Conservation (phyloP, 2,329 filamentous ascomycete genomes). For the Cladophialophora psammophila region DNA sequence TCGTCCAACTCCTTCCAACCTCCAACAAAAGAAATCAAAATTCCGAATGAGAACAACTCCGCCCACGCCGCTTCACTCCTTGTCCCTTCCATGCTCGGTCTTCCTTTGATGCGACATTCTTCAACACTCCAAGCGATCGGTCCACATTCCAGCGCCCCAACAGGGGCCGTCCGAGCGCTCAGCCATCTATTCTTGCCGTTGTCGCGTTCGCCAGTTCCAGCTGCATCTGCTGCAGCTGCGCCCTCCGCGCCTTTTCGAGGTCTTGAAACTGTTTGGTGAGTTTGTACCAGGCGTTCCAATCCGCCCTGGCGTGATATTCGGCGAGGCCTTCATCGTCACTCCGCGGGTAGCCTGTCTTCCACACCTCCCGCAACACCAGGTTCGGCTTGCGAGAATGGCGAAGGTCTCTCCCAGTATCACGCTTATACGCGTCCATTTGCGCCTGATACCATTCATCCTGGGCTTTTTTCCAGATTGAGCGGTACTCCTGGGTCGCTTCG, state of each 20-base stretch:
- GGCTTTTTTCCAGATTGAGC: no score
- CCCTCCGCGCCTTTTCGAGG: not conserved
- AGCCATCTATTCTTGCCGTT: not conserved
- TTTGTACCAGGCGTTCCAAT: not conserved
- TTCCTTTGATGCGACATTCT: no score
- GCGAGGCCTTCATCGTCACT: not conserved
- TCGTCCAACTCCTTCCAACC: not conserved
- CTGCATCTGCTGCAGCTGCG: not conserved
- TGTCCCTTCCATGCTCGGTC: no score
- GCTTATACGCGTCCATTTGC: no score
- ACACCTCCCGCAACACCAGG: not conserved
- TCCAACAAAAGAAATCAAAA: not conserved
- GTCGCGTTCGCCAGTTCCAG: not conserved
- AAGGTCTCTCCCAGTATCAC: not conserved
- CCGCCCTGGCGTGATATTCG: not conserved
- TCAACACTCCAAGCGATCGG: no score
- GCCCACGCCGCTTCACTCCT: no score
- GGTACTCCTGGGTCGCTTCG: no score
- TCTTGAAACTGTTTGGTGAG: not conserved
- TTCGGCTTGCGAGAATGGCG: no score
- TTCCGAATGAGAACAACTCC: not conserved
- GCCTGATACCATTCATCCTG: no score
- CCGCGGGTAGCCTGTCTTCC: not conserved
- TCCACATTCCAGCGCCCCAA: no score
- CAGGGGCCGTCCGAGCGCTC: no score